Evolutionary conservation across 129 eudicot genomes (phyloP).

Genomic region (Tanacetum coccineum): DNA sequence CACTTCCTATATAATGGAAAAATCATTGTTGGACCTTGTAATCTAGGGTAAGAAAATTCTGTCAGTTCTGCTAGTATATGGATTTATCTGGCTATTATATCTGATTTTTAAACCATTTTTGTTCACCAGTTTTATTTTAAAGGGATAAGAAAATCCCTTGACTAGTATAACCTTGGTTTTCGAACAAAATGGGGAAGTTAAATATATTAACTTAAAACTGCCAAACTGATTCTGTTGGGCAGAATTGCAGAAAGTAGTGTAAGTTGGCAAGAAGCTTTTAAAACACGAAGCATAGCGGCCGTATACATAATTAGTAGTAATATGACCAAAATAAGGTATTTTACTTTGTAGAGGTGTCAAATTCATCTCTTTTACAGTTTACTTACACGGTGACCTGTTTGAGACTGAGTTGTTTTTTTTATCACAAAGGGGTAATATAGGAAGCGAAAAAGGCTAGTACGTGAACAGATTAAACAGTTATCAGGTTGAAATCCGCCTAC

Average conservation of each 20-base stretch:
- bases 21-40: neutral
- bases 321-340: neutral
- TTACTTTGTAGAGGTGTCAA: neutral
- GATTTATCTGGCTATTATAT: neutral
- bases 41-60: neutral
- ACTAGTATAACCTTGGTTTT: neutral
- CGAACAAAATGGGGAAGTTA: neutral
- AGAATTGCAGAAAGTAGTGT: neutral
- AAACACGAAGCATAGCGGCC: neutral
- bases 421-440: too few relatives aligned
- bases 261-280: neutral
- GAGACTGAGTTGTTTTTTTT: too few relatives aligned
- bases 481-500: too few relatives aligned
- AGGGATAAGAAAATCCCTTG: too few relatives aligned
- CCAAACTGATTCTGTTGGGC: neutral
- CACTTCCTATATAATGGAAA: neutral
- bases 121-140: neutral
- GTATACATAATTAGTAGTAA: neutral
- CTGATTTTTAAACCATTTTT: neutral
- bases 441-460: too few relatives aligned
- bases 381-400: too few relatives aligned
- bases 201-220: neutral
- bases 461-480: too few relatives aligned
- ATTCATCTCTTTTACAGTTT: neutral
- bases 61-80: neutral